A percentile compares a stretch with the other conserved stretches of the same genome.
phyloP scores from a whole-genome alignment of 129 eudicot species.

The Tagetes erecta region DNA sequence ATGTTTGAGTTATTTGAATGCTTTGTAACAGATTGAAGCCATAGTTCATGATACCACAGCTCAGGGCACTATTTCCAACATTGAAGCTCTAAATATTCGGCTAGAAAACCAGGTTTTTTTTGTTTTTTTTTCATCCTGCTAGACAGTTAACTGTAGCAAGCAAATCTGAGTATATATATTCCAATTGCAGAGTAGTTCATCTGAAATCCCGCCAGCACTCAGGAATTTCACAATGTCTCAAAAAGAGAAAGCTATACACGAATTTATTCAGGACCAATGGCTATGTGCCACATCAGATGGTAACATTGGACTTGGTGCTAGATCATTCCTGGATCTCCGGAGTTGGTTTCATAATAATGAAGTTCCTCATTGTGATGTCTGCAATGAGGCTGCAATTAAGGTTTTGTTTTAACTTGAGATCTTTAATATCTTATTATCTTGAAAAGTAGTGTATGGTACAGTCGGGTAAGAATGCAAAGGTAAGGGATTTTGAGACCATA shows the following conservation, averaged over 20 bases:
- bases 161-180: slow-evolving; percentile 17
- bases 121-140: not conserved
- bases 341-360: slow-evolving; percentile 88
- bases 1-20: slow-evolving; percentile 15
- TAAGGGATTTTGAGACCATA: not conserved
- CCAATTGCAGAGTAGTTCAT: slow-evolving; percentile 47
- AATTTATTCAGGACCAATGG: slow-evolving; percentile 79
- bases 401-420: slow-evolving; percentile 39
- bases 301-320: slow-evolving; percentile 74
- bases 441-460: slow-evolving; percentile 10
- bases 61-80: slow-evolving; percentile 60
- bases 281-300: slow-evolving; percentile 58
- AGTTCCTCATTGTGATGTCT: slow-evolving; percentile 78
- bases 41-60: slow-evolving; percentile 71
- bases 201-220: slow-evolving; percentile 67
- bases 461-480: not conserved
- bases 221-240: slow-evolving; percentile 75
- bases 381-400: slow-evolving; percentile 97
- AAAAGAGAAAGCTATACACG: slow-evolving; percentile 77
- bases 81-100: slow-evolving; percentile 66
- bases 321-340: slow-evolving; percentile 92
- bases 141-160: slow-evolving; percentile 1
- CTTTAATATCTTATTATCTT: not conserved
- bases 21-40: slow-evolving; percentile 68
- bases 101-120: slow-evolving; percentile 68